A percentile compares a stretch with the other conserved stretches of the same genome.
Conservation (phyloP, 345 rosid species). For the Eucalyptus polyanthemos region DNA sequence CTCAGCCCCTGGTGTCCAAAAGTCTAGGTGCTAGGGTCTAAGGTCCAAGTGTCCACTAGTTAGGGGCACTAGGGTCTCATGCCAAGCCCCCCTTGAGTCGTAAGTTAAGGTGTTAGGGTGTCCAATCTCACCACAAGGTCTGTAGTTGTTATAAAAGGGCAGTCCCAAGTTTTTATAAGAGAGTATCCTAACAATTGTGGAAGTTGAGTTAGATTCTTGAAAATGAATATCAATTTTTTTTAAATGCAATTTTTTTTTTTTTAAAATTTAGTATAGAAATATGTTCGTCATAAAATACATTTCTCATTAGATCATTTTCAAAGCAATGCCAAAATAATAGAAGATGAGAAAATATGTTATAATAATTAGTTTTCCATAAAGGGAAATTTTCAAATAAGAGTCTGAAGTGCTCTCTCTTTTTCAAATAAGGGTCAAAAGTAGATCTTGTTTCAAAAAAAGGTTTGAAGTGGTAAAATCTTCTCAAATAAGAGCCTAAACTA, state of each 20-base stretch:
- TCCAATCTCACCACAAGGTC: neutral
- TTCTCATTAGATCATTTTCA: neutral
- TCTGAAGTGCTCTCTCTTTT: no score
- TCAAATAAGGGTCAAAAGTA: no score
- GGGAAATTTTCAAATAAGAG: no score
- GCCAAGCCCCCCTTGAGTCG: neutral
- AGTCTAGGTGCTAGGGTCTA: neutral
- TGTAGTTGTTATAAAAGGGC: no score
- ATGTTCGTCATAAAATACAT: neutral
- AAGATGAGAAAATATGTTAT: neutral
- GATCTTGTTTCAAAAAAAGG: no score
- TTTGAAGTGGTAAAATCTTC: fast-evolving
- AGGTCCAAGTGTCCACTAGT: neutral
- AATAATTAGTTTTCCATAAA: neutral
- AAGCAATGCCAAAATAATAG: neutral
- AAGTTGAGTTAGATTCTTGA: neutral
- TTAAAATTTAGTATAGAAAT: neutral
- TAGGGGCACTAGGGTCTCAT: neutral
- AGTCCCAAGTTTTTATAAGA: neutral
- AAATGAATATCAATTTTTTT: neutral
- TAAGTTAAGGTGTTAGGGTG: neutral
- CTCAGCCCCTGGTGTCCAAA: neutral
- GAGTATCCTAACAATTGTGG: neutral
- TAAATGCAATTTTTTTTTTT: neutral
- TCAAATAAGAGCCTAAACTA: no score